Percentiles rank a stretch among this genome's conserved stretches.
These are phyloP conservation scores for Nakazawaea molendinolei DNA, from an alignment of 805 yeast species.

Conservation along the genomic window DNA sequence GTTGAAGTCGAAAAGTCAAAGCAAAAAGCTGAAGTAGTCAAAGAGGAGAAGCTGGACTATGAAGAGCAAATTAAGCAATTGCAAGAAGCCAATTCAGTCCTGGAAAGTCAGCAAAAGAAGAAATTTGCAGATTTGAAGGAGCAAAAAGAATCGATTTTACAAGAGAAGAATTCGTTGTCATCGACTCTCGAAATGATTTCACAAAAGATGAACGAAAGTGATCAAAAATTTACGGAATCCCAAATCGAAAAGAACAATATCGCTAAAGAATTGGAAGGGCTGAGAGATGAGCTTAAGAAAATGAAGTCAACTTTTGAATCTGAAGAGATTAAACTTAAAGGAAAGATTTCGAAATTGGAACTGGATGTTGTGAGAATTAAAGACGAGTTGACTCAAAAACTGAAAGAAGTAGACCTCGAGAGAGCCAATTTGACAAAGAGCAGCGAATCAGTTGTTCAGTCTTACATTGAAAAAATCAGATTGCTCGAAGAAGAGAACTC, in stretches of 20 bases:
- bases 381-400: constrained; percentile 29
- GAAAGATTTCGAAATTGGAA: constrained; percentile 20
- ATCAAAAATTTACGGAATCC: constrained; percentile 8
- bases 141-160: constrained; percentile 19
- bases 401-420: constrained; percentile 43
- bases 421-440: constrained; percentile 38
- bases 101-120: constrained; percentile 21
- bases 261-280: constrained; percentile 1
- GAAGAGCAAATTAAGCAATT: constrained; percentile 6
- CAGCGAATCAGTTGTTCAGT: constrained; percentile 43
- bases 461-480: constrained; percentile 39
- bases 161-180: constrained; percentile 26
- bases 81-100: constrained; percentile 15
- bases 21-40: not conserved
- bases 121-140: constrained; percentile 20
- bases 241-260: not conserved
- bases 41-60: not conserved
- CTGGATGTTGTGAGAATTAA: constrained; percentile 24
- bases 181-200: constrained; percentile 27
- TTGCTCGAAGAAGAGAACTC: constrained; percentile 30
- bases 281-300: constrained; percentile 6
- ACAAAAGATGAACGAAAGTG: constrained; percentile 21
- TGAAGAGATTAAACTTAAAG: not conserved
- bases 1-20: no score
- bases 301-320: constrained; percentile 3